Base-by-base conservation (phyloP, 257 asterid genomes). In the Gentiana macrophylla region DNA sequence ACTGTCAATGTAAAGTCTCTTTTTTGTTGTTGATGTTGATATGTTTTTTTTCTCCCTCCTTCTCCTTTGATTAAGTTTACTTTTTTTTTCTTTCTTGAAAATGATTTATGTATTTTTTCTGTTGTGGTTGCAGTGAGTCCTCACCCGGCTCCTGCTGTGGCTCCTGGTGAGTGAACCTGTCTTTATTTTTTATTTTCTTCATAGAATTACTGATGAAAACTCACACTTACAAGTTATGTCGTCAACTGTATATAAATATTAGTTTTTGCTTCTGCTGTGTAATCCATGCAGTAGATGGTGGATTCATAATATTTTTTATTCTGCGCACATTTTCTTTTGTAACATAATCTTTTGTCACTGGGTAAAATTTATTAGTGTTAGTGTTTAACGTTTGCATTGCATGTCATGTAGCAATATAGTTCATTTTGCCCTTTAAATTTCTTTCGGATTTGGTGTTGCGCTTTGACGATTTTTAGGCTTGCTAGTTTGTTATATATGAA, bases 1-100 rank as follows among this genome's bases (percentile, higher is more conserved):
- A 67, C 71, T 90, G 97, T 52, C 91, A 79, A 57, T 24, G 97
- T 90, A 53, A 80, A 89, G 69, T 3, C 8, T 7, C 4, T 47
- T 34, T 35, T n/a, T 15, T 32, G 4, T 8, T 10, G 1, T 33
- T 33, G 2, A 2, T 61, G 3, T 33, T 12, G 1, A 1, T 4
- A 11, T 10, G 32, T 50, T 50, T 12, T 6, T 47, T 44, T 36
- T 32, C 5, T 54, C 6, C 38, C 59, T 0, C 38, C 53, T n/a
- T 6, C 9, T 3, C 6, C 4, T 41, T 10, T 41, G 44, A 38
- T 38, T 4, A 3, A 38, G 4, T 38, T 5, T 41, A 3, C 9
- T 41, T 41, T 1, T 10, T 10, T 41, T 41, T 41, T 10, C 46
- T 41, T 41, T 6, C 46, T 41, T 1, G 46, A 10, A 41, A 1